These are phyloP conservation scores for Pseudogymnoascus sp. DNA, from an alignment of 2,329 filamentous ascomycete species.

Conservation along the genomic window DNA sequence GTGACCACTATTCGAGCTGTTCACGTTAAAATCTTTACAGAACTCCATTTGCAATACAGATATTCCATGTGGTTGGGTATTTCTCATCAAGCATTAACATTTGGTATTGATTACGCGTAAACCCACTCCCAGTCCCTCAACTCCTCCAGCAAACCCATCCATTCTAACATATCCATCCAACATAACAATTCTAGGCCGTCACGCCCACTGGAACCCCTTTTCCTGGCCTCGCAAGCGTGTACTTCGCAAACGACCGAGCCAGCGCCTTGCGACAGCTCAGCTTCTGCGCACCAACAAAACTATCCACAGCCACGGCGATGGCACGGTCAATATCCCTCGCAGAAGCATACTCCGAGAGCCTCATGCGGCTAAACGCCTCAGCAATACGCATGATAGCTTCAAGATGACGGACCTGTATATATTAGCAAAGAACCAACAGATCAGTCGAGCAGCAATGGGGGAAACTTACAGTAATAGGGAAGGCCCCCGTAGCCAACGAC, in stretches of 20 bases:
- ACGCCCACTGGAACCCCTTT: neutral
- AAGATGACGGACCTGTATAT: slow-evolving; percentile 74
- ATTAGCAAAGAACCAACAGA: slow-evolving; percentile 11
- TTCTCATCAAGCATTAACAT: slow-evolving; percentile 8
- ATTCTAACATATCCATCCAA: neutral
- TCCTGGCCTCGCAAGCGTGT: slow-evolving; percentile 45
- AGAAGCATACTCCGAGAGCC: slow-evolving; percentile 90
- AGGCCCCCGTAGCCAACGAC: slow-evolving; percentile 85
- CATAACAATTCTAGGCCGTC: neutral
- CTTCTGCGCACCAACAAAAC: slow-evolving; percentile 93
- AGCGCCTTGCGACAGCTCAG: slow-evolving; percentile 96
- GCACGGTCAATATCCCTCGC: slow-evolving; percentile 89
- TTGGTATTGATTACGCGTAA: slow-evolving; percentile 1
- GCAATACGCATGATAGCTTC: slow-evolving; percentile 96
- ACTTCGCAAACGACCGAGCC: slow-evolving; percentile 91
- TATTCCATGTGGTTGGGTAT: neutral
- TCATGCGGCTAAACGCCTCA: slow-evolving; percentile 95
- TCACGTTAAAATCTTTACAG: neutral
- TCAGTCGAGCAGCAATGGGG: neutral
- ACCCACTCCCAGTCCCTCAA: neutral
- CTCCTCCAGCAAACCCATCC: slow-evolving; percentile 1
- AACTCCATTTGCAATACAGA: neutral
- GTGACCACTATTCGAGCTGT: neutral
- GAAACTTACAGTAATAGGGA: slow-evolving; percentile 83
- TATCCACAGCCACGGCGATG: slow-evolving; percentile 93